Conservation (phyloP, 768 basidiomycete genomes). For the Mycena rebaudengoi region DNA sequence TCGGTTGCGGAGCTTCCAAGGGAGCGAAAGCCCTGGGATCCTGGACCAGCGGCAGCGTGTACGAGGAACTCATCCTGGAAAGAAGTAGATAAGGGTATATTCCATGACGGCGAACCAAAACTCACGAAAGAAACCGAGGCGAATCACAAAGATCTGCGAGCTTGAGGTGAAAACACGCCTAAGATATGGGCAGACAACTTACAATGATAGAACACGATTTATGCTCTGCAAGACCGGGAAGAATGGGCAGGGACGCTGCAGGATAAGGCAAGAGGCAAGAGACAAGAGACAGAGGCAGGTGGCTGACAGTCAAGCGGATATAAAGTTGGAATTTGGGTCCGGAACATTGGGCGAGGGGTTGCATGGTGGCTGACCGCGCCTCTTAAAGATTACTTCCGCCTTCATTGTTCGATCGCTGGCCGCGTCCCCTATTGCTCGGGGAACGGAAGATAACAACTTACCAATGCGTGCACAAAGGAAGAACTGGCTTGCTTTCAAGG, state of each 20-base stretch:
- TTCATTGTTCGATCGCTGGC: constrained; percentile 6
- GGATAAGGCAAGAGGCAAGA: background rate
- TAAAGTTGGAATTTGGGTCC: constrained; percentile 11
- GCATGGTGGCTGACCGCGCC: background rate
- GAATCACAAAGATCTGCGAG: too few relatives aligned
- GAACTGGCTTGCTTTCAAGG: background rate
- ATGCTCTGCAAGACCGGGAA: too few relatives aligned
- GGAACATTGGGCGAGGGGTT: constrained; percentile 7
- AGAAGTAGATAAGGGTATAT: too few relatives aligned
- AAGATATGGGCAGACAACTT: too few relatives aligned
- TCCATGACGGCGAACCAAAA: too few relatives aligned
- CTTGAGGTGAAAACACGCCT: too few relatives aligned
- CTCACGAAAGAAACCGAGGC: too few relatives aligned
- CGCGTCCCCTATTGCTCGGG: constrained; percentile 12
- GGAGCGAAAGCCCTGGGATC: background rate
- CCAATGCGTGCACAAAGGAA: too few relatives aligned
- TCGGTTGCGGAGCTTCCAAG: constrained; percentile 18
- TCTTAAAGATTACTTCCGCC: background rate
- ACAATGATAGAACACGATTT: too few relatives aligned
- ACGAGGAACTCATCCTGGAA: background rate
- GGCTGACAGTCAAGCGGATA: background rate
- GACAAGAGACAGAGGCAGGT: background rate
- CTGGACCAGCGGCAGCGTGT: background rate
- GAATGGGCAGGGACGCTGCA: too few relatives aligned
- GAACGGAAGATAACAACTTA: constrained; percentile 1